Conservation (phyloP, 2,329 filamentous ascomycete genomes). For the Diaporthe ampelina region DNA sequence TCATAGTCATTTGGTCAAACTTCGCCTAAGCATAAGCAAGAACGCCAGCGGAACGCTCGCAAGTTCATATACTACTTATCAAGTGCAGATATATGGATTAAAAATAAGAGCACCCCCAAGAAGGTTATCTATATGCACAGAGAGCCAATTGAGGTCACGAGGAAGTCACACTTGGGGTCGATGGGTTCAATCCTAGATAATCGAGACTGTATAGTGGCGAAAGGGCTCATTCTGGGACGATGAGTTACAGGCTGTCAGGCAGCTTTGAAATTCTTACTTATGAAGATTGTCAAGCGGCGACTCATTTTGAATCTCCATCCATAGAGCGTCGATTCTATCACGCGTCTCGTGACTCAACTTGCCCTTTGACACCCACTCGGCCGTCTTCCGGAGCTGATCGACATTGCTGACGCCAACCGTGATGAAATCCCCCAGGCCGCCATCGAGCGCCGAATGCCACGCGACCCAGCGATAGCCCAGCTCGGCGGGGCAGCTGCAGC, state of each 20-base stretch:
- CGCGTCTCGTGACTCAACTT: neutral
- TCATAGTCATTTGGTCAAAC: no score
- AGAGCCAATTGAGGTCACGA: neutral
- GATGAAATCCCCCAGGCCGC: neutral
- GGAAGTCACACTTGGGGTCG: neutral
- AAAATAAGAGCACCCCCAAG: no score
- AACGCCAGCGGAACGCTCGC: no score
- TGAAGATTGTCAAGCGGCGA: neutral
- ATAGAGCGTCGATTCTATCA: slow-evolving; percentile 1
- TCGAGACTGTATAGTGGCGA: neutral
- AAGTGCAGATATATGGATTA: no score
- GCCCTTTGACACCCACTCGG: neutral
- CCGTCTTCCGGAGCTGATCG: neutral
- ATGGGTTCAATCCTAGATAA: neutral
- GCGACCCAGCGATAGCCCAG: neutral
- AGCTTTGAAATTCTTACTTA: neutral
- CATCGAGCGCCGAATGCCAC: slow-evolving; percentile 1
- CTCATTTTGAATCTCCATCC: neutral
- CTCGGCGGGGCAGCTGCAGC: slow-evolving; percentile 1
- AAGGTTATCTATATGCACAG: no score
- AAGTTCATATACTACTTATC: neutral
- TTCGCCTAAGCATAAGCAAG: no score
- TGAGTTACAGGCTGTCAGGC: neutral
- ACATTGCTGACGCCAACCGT: neutral
- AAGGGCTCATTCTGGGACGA: neutral